Percentiles rank a stretch among this genome's conserved stretches.
Conservation (phyloP, 305 asterid genomes). For the Fraxinus albicans region DNA sequence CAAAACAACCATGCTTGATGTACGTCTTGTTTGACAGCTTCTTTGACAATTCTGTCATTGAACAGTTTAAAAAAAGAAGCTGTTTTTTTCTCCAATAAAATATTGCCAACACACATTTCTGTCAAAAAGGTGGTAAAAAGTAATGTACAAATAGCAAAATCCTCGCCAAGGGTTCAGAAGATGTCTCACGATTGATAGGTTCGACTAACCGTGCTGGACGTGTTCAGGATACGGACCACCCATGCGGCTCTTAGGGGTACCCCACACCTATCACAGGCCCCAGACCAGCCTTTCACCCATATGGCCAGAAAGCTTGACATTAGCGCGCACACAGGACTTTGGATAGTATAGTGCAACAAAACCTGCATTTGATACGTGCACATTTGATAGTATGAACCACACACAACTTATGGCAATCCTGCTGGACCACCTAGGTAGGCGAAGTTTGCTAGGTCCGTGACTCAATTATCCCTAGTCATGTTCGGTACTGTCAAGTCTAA, state of each 20-base stretch:
- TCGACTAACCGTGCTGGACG: background rate
- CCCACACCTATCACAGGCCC: background rate
- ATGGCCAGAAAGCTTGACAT: background rate
- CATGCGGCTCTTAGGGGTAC: background rate
- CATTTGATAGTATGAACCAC: background rate
- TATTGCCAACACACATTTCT: too few species aligned
- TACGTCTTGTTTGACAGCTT: too few species aligned
- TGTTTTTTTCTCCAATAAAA: too few species aligned
- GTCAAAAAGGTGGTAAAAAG: too few species aligned
- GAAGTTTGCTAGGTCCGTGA: too few species aligned
- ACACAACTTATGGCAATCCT: too few species aligned
- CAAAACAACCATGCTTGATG: background rate
- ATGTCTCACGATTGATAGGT: background rate
- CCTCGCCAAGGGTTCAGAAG: background rate
- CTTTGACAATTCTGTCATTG: too few species aligned
- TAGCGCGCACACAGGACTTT: background rate
- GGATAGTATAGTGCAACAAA: background rate
- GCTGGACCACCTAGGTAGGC: too few species aligned
- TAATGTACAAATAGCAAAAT: too few species aligned
- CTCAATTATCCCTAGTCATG: too few species aligned
- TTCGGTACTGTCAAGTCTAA: background rate
- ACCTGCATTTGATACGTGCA: background rate
- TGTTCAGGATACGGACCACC: background rate
- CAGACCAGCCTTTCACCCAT: background rate
- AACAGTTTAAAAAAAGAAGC: too few species aligned